phyloP scores from a whole-genome alignment of 129 eudicot species.

The Flaveria bidentis region DNA sequence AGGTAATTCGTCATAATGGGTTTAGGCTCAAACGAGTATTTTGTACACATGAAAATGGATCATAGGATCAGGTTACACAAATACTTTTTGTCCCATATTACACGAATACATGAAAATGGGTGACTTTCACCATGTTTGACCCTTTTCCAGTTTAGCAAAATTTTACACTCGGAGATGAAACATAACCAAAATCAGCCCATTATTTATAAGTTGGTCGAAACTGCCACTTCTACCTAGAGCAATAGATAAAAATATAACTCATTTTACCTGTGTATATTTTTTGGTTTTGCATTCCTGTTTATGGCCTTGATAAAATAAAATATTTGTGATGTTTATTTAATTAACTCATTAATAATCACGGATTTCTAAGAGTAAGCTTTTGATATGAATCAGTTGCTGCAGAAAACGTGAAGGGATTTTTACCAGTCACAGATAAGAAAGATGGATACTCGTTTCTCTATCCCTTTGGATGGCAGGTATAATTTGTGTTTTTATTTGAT shows the following conservation, averaged over 20 bases:
- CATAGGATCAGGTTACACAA: neutral
- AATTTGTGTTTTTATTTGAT: neutral
- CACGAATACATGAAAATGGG: too few relatives aligned
- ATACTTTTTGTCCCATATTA: neutral
- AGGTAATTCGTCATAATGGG: neutral
- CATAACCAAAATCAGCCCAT: neutral
- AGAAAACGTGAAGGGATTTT: conserved; percentile 81
- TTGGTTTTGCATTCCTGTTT: conserved; percentile 12
- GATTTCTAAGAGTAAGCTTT: conserved; percentile 58
- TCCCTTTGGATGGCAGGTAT: conserved; percentile 99
- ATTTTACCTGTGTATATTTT: neutral
- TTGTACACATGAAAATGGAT: neutral
- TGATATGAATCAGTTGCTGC: conserved; percentile 99
- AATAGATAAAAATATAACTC: neutral
- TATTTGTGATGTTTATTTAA: conserved; percentile 5
- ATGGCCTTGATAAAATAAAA: neutral
- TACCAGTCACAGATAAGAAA: conserved; percentile 70
- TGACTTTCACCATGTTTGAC: conserved; percentile 7
- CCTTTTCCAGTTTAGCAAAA: neutral
- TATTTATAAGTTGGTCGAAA: neutral
- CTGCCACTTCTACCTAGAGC: neutral
- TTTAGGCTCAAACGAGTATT: neutral
- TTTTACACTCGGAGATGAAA: neutral
- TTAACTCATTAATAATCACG: conserved; percentile 14
- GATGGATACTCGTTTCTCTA: conserved; percentile 85